These are phyloP conservation scores for Salix suchowensis DNA, from an alignment of 345 rosid species.

Conservation along the genomic window DNA sequence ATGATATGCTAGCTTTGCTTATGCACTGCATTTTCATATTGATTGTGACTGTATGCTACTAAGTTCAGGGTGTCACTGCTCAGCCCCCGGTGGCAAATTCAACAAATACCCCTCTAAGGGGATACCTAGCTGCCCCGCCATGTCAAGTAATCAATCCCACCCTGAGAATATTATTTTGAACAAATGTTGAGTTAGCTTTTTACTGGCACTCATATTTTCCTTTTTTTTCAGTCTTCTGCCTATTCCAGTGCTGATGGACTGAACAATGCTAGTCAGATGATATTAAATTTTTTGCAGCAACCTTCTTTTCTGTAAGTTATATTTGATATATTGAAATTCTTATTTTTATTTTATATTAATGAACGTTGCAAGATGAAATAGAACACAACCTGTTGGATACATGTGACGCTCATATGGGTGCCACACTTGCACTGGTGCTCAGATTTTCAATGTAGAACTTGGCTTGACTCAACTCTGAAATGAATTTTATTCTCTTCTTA, in stretches of 20 bases:
- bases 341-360: neutral
- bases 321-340: conserved; percentile 10
- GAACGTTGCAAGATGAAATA: neutral
- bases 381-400: neutral
- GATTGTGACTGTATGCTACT: conserved; percentile 4
- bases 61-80: conserved; percentile 40
- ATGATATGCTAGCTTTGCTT: neutral
- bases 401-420: neutral
- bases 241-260: conserved; percentile 40
- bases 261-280: conserved; percentile 36
- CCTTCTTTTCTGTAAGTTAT: conserved; percentile 63
- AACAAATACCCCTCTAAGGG: conserved; percentile 39
- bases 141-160: conserved; percentile 45
- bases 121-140: conserved; percentile 42
- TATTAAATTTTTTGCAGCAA: conserved; percentile 51
- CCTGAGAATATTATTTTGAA: neutral
- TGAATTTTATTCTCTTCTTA: neutral
- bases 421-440: neutral
- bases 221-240: conserved; percentile 35
- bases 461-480: neutral
- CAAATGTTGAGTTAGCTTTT: neutral
- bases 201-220: neutral
- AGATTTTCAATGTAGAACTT: neutral
- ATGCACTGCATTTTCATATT: neutral
- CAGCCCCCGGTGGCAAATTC: conserved; percentile 58